Base-by-base conservation (phyloP, 2,329 filamentous ascomycete genomes). In the Lasiodiplodia hormozganensis region DNA sequence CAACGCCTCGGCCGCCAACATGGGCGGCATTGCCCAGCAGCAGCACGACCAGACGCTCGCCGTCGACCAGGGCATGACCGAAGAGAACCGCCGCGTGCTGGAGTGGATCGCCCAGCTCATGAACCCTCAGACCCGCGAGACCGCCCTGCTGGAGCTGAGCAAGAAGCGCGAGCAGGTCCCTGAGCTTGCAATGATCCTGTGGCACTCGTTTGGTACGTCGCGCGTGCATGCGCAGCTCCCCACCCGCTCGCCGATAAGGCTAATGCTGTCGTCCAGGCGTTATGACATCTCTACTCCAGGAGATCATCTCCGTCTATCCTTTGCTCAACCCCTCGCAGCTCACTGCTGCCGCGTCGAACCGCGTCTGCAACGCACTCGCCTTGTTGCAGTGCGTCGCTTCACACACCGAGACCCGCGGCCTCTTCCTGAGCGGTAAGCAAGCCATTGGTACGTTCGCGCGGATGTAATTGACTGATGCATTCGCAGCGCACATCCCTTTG, bases 151-250 rank as follows among this genome's bases (percentile, higher is more conserved):
- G 76, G 96, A 99, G 81, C 86, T 99, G 64, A 98, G 95, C 83
- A 99, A 99, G 86, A 99, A 99, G 87, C 87, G 96, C 68, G 96
- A 99, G 82, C 96, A 98, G 81, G 96, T 99, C 18, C 95, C 96
- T 0, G 96, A 99, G 83, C 85, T 99, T 69, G 96, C 96, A 57
- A 85, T 99, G 75, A 97, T 99, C 70, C 85, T 99, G 70, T 99
- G 96, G 96, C 96, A 99, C 81, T 98, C 95, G 3, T 98, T 97
- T 77, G 96, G 95, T 97, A 88, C 72, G 89, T 81, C 65, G 18
- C 18, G 23, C 25, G 62, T 25, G 38, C 7, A n/a, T 5, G 38
- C 36, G 31, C 28, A 62, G 40, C 56, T 52, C 25, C 31, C 23
- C 62, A 16, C 14, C 43, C 43, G 43, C 31, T 62, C 53, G 36